A percentile compares a stretch with the other conserved stretches of the same genome.
Evolutionary conservation across 169 alveolate genomes (phyloP).

Genomic region (Babesia caballi): DNA sequence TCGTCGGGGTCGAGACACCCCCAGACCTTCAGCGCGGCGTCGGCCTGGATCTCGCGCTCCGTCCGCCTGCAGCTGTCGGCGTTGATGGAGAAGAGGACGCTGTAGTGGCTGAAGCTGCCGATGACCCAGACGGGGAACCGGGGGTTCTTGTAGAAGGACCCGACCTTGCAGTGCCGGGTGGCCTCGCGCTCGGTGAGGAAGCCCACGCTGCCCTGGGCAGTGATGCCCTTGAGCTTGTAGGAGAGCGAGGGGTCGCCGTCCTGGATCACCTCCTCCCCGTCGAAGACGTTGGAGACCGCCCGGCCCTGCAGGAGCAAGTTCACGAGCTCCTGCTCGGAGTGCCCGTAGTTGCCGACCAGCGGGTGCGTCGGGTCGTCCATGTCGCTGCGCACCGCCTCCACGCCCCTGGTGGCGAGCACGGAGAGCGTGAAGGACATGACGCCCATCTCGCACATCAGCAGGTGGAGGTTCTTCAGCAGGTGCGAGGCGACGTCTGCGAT

Average conservation of each 20-base stretch:
- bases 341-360: conserved; percentile 76
- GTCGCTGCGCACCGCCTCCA: conserved; percentile 65
- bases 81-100: conserved; percentile 62
- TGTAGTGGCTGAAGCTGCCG: conserved; percentile 76
- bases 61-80: conserved; percentile 37
- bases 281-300: conserved; percentile 82
- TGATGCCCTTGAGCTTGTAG: conserved; percentile 73
- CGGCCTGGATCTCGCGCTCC: conserved; percentile 29
- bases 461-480: conserved; percentile 63
- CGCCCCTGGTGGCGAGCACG: conserved; percentile 74
- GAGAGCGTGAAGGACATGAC: conserved; percentile 72
- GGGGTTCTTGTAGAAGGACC: conserved; percentile 79
- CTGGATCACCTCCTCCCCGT: conserved; percentile 69
- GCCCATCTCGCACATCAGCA: conserved; percentile 70
- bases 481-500: conserved; percentile 71
- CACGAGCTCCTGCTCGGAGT: conserved; percentile 79
- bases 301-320: conserved; percentile 74
- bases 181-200: conserved; percentile 81
- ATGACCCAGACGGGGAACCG: conserved; percentile 78
- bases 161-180: conserved; percentile 75
- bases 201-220: conserved; percentile 68
- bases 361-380: conserved; percentile 77
- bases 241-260: not conserved
- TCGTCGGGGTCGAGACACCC: conserved; percentile 66
- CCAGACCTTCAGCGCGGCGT: conserved; percentile 55